Evolutionary conservation across 306 rosid species (phyloP).

Genomic region (Ammopiptanthus mongolicus): DNA sequence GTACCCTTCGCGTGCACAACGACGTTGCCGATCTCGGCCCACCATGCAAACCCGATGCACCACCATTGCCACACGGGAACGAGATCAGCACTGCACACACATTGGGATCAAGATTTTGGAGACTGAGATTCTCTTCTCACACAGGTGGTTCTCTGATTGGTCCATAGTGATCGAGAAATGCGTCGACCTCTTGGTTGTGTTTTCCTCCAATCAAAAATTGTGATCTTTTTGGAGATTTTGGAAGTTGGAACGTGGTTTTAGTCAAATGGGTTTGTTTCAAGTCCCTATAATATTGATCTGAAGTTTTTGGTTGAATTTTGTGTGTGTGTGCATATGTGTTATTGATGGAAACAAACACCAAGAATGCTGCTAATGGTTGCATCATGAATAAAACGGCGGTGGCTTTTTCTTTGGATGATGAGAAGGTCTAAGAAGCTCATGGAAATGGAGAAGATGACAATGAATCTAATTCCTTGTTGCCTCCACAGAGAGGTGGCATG

Average conservation of each 20-base stretch:
- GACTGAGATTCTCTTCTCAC: slow-evolving; percentile 24
- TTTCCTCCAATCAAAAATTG: slow-evolving; percentile 15
- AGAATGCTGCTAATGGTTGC: slow-evolving; percentile 48
- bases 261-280: slow-evolving; percentile 29
- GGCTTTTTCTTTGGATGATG: slow-evolving; percentile 18
- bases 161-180: slow-evolving; percentile 11
- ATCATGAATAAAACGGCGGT: slow-evolving; percentile 33
- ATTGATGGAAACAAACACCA: slow-evolving; percentile 51
- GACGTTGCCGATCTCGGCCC: no score
- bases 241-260: slow-evolving; percentile 19
- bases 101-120: no score
- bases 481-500: slow-evolving; percentile 68
- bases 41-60: no score
- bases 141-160: background rate
- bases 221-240: slow-evolving; percentile 26
- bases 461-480: slow-evolving; percentile 72
- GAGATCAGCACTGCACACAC: no score
- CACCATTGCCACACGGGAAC: no score
- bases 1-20: no score
- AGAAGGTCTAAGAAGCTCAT: slow-evolving; percentile 46
- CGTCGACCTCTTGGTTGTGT: slow-evolving; percentile 39
- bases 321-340: slow-evolving; percentile 6
- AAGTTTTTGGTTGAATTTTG: background rate
- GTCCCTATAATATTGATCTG: background rate
- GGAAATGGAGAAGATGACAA: slow-evolving; percentile 64